Evolutionary conservation across 805 yeast genomes (phyloP).

Genomic region (Saturnispora quitensis): DNA sequence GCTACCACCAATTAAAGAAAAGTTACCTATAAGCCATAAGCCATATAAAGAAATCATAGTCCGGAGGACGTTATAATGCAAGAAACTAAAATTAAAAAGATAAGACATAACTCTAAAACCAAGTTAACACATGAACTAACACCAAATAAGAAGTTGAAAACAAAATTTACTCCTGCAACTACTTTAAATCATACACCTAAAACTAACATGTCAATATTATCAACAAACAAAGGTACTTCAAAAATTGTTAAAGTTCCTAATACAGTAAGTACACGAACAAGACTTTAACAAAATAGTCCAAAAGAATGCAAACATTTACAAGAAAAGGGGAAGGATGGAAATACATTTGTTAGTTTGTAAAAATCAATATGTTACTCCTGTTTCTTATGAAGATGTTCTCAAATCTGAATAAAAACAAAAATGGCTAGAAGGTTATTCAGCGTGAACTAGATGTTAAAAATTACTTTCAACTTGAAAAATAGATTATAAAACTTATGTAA

Average conservation of each 20-base stretch:
- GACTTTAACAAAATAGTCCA: neutral
- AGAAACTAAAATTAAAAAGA: neutral
- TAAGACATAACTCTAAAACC: neutral
- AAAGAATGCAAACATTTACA: neutral
- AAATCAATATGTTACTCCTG: neutral
- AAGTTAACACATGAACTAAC: neutral
- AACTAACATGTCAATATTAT: neutral
- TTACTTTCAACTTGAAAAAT: constrained; percentile 8
- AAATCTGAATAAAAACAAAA: neutral
- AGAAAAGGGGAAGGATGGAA: neutral
- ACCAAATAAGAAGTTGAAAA: neutral
- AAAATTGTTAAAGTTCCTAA: neutral
- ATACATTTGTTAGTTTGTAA: neutral
- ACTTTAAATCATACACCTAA: neutral
- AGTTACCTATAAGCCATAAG: neutral
- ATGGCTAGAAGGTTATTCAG: neutral
- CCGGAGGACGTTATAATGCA: neutral
- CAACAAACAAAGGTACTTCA: neutral
- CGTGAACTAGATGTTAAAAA: constrained; percentile 9
- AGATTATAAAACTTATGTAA: constrained; percentile 5
- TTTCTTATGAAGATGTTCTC: neutral
- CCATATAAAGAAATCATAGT: neutral
- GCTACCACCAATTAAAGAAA: neutral
- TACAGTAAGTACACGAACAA: neutral
- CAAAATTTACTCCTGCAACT: neutral